Conservation (phyloP, 768 basidiomycete genomes). For the Russula ochroleuca region DNA sequence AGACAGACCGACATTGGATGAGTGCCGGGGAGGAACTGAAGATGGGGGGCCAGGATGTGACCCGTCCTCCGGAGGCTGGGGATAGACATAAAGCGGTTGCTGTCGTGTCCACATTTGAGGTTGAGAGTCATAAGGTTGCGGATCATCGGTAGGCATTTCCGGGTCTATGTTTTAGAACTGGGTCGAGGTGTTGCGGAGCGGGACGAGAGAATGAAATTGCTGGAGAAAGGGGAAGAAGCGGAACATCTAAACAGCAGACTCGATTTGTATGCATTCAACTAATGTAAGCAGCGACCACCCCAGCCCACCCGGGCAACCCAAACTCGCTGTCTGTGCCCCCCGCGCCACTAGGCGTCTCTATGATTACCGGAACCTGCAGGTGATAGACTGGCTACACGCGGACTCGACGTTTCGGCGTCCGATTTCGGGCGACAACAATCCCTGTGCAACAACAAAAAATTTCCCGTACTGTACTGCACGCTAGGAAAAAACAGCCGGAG, state of each 20-base stretch:
- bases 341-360: too few relatives aligned
- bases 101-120: conserved; percentile 13
- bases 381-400: too few relatives aligned
- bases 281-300: too few relatives aligned
- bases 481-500: neutral
- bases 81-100: conserved; percentile 9
- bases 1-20: conserved; percentile 2
- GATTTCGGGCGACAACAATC: neutral
- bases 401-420: neutral
- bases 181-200: neutral
- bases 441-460: too few relatives aligned
- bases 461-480: neutral
- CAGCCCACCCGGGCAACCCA: too few relatives aligned
- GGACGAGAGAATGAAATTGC: neutral
- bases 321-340: too few relatives aligned
- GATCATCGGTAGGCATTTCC: conserved; percentile 7
- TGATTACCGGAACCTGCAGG: too few relatives aligned
- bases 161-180: too few relatives aligned
- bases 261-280: neutral
- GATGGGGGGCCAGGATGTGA: neutral
- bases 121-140: conserved; percentile 6
- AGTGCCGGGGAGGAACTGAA: neutral
- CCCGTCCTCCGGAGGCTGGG: neutral
- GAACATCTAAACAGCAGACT: neutral
- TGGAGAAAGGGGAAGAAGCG: neutral